Percentiles rank a stretch among this genome's conserved stretches.
Conservation (phyloP, 345 rosid genomes). For the Mercurialis annua region DNA sequence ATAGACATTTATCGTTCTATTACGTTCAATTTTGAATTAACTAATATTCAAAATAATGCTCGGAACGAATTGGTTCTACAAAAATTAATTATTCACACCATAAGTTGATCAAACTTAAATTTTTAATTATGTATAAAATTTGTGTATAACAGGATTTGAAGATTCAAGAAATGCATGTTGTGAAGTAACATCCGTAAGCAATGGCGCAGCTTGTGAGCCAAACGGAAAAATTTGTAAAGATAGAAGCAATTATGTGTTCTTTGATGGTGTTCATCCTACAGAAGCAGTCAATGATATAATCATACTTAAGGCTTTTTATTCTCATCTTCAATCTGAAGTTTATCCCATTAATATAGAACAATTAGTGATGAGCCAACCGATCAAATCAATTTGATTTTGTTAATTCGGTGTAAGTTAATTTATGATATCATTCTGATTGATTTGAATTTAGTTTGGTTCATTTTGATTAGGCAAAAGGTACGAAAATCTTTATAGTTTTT, state of each 20-base stretch:
- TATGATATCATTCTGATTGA: too few species aligned
- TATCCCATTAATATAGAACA: slow-evolving; percentile 47
- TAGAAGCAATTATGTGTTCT: slow-evolving; percentile 34
- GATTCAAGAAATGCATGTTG: slow-evolving; percentile 18
- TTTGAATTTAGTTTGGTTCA: too few species aligned
- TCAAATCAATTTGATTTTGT: too few species aligned
- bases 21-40: too few species aligned
- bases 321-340: slow-evolving; percentile 29
- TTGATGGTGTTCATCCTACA: slow-evolving; percentile 62
- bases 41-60: slow-evolving; percentile 21
- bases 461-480: too few species aligned
- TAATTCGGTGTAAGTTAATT: too few species aligned
- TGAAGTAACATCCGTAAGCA: slow-evolving; percentile 4
- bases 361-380: slow-evolving; percentile 17
- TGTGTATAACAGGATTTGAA: background rate
- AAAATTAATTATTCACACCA: slow-evolving; percentile 5
- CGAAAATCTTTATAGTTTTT: too few species aligned
- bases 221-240: background rate
- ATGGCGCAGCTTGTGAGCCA: background rate
- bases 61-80: too few species aligned
- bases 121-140: too few species aligned
- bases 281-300: slow-evolving; percentile 47
- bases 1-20: too few species aligned
- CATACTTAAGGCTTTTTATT: slow-evolving; percentile 43
- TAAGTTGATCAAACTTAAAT: too few species aligned